Evolutionary conservation across 345 rosid genomes (phyloP).

Genomic region (Hibiscus trionum): DNA sequence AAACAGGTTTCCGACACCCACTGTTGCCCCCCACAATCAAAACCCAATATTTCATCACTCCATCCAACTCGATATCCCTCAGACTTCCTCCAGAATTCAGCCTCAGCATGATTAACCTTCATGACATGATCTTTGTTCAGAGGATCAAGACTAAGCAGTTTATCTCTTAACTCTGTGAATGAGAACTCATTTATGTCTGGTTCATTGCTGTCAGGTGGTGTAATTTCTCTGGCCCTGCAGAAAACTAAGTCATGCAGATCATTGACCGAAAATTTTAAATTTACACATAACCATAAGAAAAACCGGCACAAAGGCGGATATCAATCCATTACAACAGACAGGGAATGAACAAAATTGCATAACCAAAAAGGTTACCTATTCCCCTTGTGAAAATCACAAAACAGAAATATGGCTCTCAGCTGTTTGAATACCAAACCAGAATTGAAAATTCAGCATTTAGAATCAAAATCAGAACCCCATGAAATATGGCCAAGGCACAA

Average conservation of each 20-base stretch:
- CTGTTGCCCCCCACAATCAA: slow-evolving; percentile 99
- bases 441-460: no score
- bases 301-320: not conserved
- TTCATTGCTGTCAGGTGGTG: slow-evolving; percentile 35
- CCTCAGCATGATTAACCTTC: slow-evolving; percentile 84
- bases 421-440: not conserved
- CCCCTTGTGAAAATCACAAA: not conserved
- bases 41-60: slow-evolving; percentile 96
- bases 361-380: not conserved
- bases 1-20: slow-evolving; percentile 98
- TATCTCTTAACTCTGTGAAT: slow-evolving; percentile 87
- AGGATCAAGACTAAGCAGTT: slow-evolving; percentile 87
- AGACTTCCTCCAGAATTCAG: slow-evolving; percentile 91
- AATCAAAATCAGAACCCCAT: not conserved
- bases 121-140: slow-evolving; percentile 70
- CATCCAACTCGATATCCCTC: slow-evolving; percentile 95
- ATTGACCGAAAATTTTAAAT: slow-evolving; percentile 9
- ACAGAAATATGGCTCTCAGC: not conserved
- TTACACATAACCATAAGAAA: not conserved
- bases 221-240: slow-evolving; percentile 40
- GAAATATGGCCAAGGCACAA: not conserved
- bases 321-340: not conserved
- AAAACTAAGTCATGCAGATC: slow-evolving; percentile 21
- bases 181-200: slow-evolving; percentile 59
- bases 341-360: not conserved